Evolutionary conservation across 2,329 filamentous ascomycete species (phyloP), one percentile per base, ranked within the genome.

Genomic region (Pseudocercospora fuligena): DNA sequence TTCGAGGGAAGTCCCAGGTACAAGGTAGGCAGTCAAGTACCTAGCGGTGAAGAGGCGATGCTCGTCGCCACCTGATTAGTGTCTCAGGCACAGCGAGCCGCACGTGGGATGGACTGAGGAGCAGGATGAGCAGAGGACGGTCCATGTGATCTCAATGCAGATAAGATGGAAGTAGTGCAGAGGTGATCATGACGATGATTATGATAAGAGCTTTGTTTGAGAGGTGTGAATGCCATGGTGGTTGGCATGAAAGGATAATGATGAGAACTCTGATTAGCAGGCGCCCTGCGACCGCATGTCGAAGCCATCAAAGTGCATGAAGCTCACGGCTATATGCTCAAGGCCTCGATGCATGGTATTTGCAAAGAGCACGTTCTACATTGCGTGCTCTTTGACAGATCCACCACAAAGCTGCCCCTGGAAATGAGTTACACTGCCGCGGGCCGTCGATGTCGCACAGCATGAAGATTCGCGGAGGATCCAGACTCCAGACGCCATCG

Each of bases 51-150:
- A 29, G 36, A 63, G 27, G 59, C 60, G 36, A 51, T 51, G 64
- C 66, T 68, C 67, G 65, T 68, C 49, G 60, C 58, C 69, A 65
- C 65, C 66, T 69, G 65, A 71, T 58, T 49, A 49, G 63, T 69
- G 70, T 70, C 66, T 71, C 60, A 67, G 59, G 60, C 62, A 63
- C 49, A 49, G n/a, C 60, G 63, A 29, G 56, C 43, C 54, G 54
- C 54, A 40, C 63, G 69, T 66, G 69, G 69, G 69, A 69, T 69
- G 66, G 43, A 60, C 29, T 31, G 59, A 49, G 40, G 51, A 46
- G 40, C 40, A 61, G 61, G 65, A 60, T 64, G 61, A 43, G 40
- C 61, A 58, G 27, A 25, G 29, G 19, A 31, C 31, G 46, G 58
- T 40, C 29, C 65, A 67, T 67, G 61, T 67, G 65, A 67, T 51